Evolutionary conservation across 164 flowering plant genomes (phyloP).

Genomic region (Nymphaea colorata): DNA sequence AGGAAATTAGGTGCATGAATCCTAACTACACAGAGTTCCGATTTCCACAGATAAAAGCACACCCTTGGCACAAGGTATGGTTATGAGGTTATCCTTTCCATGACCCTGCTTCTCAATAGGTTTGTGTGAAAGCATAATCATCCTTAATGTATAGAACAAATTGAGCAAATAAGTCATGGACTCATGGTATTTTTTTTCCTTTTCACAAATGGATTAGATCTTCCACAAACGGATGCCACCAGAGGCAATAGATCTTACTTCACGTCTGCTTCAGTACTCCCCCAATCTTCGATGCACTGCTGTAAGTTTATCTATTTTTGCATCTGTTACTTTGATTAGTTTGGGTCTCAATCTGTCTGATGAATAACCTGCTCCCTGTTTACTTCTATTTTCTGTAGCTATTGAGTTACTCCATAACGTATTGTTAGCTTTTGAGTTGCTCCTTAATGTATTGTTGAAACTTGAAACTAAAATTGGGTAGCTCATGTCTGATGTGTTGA

Average conservation of each 20-base stretch:
- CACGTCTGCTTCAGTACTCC: conserved; percentile 18
- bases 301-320: not conserved
- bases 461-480: too few species aligned
- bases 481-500: too few species aligned
- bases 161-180: too few species aligned
- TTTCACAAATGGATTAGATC: conserved; percentile 10
- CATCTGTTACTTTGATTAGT: not conserved
- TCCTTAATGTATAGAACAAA: too few species aligned
- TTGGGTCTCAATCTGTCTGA: not conserved
- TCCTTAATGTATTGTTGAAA: too few species aligned
- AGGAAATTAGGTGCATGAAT: conserved; percentile 6
- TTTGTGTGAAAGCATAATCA: too few species aligned
- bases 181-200: not conserved
- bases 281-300: conserved; percentile 2
- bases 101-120: not conserved
- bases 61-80: conserved; percentile 5
- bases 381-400: too few species aligned
- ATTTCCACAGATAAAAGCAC: conserved; percentile 4
- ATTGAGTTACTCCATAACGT: too few species aligned
- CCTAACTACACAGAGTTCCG: conserved; percentile 2
- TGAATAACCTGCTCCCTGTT: too few species aligned
- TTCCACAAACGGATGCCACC: conserved; percentile 39
- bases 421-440: too few species aligned
- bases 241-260: conserved; percentile 33
- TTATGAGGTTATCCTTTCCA: not conserved